phyloP scores from a whole-genome alignment of 805 yeast species.

The Scheffersomyces coipomensis region DNA sequence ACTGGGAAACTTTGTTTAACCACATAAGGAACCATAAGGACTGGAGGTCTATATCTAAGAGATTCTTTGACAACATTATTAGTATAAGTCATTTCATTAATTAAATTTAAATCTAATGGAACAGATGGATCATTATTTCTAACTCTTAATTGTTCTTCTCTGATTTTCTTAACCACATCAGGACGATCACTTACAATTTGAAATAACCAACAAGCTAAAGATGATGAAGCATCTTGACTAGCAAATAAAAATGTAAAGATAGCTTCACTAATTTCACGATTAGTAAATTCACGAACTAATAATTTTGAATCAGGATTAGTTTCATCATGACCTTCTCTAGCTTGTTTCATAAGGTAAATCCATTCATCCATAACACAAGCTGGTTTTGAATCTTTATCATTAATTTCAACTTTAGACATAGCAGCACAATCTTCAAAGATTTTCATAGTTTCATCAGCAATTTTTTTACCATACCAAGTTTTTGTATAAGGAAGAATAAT shows the following conservation, averaged over 20 bases:
- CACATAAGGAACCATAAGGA: constrained; percentile 95
- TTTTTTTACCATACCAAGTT: constrained; percentile 95
- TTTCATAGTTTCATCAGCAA: constrained; percentile 92
- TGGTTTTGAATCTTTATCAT: constrained; percentile 70
- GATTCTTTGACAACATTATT: constrained; percentile 88
- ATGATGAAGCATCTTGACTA: constrained; percentile 96
- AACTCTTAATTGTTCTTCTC: constrained; percentile 87
- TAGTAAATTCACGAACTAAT: constrained; percentile 76
- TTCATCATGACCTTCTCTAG: constrained; percentile 49
- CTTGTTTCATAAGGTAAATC: constrained; percentile 82
- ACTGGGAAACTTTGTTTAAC: constrained; percentile 86
- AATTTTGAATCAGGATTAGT: constrained; percentile 51
- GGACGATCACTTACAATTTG: constrained; percentile 96
- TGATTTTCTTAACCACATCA: constrained; percentile 78
- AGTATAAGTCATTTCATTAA: constrained; percentile 86
- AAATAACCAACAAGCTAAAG: constrained; percentile 97
- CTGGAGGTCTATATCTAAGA: constrained; percentile 95
- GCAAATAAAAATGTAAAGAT: constrained; percentile 96
- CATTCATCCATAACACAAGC: constrained; percentile 94
- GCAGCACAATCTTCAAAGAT: constrained; percentile 87
- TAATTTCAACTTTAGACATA: constrained; percentile 76
- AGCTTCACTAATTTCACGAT: constrained; percentile 93
- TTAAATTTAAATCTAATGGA: constrained; percentile 66
- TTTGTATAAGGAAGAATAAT: constrained; percentile 93
- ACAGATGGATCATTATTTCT: constrained; percentile 72